These are phyloP conservation scores for Fagus sylvatica DNA, from an alignment of 306 rosid species.

Conservation along the genomic window DNA sequence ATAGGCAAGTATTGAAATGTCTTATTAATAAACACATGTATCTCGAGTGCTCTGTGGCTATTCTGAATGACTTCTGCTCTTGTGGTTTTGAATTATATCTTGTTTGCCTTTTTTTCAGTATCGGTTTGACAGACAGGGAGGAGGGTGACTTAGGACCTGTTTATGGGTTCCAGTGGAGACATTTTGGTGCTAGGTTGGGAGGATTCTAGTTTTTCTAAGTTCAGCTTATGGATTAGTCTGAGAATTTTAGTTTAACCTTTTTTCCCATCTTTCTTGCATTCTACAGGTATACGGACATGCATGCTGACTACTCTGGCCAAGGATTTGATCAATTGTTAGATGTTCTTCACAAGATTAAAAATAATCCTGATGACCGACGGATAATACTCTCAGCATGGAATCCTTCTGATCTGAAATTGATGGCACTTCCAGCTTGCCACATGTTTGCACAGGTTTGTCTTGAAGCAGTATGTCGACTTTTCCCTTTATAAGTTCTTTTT, in stretches of 20 bases:
- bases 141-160: conserved; percentile 98
- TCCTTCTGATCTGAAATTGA: conserved; percentile 85
- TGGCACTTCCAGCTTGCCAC: conserved; percentile 99
- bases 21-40: background rate
- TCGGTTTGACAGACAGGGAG: conserved; percentile 82
- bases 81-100: conserved; percentile 28
- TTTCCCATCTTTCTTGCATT: conserved; percentile 21
- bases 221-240: conserved; percentile 4
- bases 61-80: background rate
- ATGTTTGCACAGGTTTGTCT: conserved; percentile 84
- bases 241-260: background rate
- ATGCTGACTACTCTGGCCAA: conserved; percentile 84
- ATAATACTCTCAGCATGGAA: conserved; percentile 94
- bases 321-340: conserved; percentile 92
- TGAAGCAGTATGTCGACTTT: background rate
- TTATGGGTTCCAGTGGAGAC: conserved; percentile 98
- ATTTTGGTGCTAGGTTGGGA: conserved; percentile 92
- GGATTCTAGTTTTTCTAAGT: conserved; percentile 13
- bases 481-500: conserved; percentile 11
- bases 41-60: background rate
- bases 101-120: conserved; percentile 43
- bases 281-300: conserved; percentile 87
- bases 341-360: conserved; percentile 80
- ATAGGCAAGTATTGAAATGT: conserved; percentile 60
- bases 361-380: conserved; percentile 83